Percentiles rank a stretch among this genome's conserved stretches.
Conservation (phyloP, 139 green algal genomes). For the Chlorella vulgaris region DNA sequence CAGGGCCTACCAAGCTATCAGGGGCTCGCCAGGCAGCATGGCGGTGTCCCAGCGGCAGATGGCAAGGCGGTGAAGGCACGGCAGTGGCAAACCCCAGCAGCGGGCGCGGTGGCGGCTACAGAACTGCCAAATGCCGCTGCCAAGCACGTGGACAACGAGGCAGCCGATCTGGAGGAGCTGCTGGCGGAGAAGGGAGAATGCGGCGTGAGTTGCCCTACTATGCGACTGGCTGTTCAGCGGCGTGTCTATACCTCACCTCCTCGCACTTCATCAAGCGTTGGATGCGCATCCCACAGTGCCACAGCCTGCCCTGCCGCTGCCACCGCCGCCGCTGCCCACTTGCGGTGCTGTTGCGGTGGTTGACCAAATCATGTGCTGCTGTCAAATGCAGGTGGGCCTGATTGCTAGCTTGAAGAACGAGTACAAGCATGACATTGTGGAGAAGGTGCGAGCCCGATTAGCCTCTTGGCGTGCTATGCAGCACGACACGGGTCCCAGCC, state of each 20-base stretch:
- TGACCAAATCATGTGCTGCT: too few species aligned
- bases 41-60: background rate
- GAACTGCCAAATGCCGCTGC: background rate
- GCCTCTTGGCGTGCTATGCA: background rate
- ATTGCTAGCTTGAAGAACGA: slow-evolving; percentile 94
- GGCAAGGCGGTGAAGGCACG: background rate
- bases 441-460: slow-evolving; percentile 64
- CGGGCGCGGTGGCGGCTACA: background rate
- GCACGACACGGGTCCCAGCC: too few species aligned
- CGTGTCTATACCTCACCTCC: too few species aligned
- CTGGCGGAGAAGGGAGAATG: slow-evolving; percentile 94
- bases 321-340: too few species aligned
- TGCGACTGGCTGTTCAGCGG: too few species aligned
- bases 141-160: slow-evolving; percentile 22
- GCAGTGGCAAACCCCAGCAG: background rate
- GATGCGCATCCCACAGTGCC: too few species aligned
- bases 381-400: slow-evolving; percentile 86
- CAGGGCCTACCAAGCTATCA: background rate
- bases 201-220: slow-evolving; percentile 75
- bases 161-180: slow-evolving; percentile 88
- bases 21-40: background rate
- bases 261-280: too few species aligned
- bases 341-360: too few species aligned
- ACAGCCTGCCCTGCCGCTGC: too few species aligned
- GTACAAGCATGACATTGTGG: slow-evolving; percentile 88